phyloP scores from a whole-genome alignment of 2,329 filamentous ascomycete genomes.

The Lasiodiplodia theobromae region DNA sequence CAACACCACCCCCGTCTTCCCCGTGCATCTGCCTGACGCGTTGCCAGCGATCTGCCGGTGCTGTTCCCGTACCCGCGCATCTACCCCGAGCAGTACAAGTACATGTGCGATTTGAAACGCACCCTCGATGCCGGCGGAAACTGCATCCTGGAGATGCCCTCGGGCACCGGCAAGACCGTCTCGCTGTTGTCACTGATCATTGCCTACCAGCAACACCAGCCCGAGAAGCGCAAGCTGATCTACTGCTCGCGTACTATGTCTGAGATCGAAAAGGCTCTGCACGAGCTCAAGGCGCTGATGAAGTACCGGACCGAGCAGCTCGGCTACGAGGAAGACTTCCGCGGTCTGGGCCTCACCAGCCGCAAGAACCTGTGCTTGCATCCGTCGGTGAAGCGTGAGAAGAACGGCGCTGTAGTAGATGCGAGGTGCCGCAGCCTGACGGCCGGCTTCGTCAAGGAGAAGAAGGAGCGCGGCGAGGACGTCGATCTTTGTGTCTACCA shows the following conservation, averaged over 20 bases:
- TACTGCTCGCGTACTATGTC: constrained; percentile 99
- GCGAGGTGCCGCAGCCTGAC: constrained; percentile 95
- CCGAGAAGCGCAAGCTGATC: constrained; percentile 93
- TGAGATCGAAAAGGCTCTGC: constrained; percentile 96
- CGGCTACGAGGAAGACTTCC: constrained; percentile 90
- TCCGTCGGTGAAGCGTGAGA: constrained; percentile 93
- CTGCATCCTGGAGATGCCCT: constrained; percentile 98
- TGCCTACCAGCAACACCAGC: constrained; percentile 93
- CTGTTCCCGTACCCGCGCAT: constrained; percentile 79
- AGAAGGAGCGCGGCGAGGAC: constrained; percentile 92
- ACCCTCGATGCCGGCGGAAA: constrained; percentile 95
- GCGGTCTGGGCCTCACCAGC: constrained; percentile 90
- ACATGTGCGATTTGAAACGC: constrained; percentile 85
- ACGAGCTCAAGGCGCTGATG: constrained; percentile 91
- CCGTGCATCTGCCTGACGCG: constrained; percentile 16
- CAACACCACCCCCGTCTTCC: not conserved
- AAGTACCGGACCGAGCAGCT: constrained; percentile 90
- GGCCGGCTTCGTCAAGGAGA: constrained; percentile 96
- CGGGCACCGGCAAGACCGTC: constrained; percentile 96
- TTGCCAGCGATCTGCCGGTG: constrained; percentile 67
- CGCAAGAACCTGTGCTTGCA: constrained; percentile 97
- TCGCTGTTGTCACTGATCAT: constrained; percentile 94
- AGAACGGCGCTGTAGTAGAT: constrained; percentile 92
- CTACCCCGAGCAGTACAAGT: constrained; percentile 67
- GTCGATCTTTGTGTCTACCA: constrained; percentile 96